Evolutionary conservation across 2,329 filamentous ascomycete genomes (phyloP), one percentile per base, ranked within the genome.

Genomic region (Ampelomyces quisqualis): DNA sequence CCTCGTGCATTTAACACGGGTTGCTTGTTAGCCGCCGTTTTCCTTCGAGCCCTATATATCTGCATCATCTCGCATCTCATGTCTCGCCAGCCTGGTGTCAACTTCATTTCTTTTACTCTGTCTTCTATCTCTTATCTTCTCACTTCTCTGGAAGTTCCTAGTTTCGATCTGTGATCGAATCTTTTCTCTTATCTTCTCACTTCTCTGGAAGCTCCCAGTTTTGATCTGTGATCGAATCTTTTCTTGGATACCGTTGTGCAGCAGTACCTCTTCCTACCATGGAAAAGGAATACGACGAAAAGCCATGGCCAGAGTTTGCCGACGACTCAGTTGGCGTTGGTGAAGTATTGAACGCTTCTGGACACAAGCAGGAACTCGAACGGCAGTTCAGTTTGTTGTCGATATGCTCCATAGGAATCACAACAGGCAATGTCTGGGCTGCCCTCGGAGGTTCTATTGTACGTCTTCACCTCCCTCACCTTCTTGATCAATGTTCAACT

Each of bases 291-390:
- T 28, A 27, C n/a, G 26, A 37, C 4, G 51, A 57, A 26, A 51
- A 50, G 40, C 40, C 42, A 14, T 38, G 27, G 17, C 29, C 40
- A 13, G 48, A 51, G 19, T n/a, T n/a, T n/a, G 39, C 47, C 14
- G 52, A 58, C 13, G 55, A 60, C 22, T 45, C 43, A 15, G 39
- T 56, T 6, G 58, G 20, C 7, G 53, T 58, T 7, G 61, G 58
- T n/a, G 58, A 70, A 34, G 59, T 70, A 5, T 56, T 77, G 45
- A 78, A 78, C 51, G 71, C 71, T 2, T 75, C 73, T 2, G 76
- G 76, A 1, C 75, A 79, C 53, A 65, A 70, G 27, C 75, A 78
- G 50, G 74, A 78, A 52, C 62, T 79, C 2, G 70, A 77, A 29
- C 67, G 75, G 2, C 71, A 75, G 26, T 77, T 77, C 57, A 71